Base-by-base conservation (phyloP, 345 rosid genomes). In the Lenwebbia sp. region DNA sequence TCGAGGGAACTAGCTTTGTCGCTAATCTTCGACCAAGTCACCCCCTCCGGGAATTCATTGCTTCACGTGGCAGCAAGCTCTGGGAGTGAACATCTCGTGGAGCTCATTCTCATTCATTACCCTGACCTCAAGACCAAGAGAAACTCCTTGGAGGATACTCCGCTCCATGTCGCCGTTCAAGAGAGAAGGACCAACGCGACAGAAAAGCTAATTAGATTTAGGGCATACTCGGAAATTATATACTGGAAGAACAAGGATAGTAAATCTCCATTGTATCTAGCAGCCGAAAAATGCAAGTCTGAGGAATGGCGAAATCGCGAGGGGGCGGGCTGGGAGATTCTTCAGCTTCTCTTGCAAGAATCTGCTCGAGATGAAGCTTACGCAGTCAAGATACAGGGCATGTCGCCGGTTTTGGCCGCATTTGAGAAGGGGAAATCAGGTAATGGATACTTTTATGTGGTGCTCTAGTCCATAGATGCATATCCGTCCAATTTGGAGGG, bases 261-360 rank as follows among this genome's bases (percentile, higher is more conserved):
- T 62, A 30, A 7, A 15, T 62, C 75, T 30, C 75, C 22, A 0
- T 30, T 62, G 41, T 15, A 7, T 62, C 41, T 62, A 1, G 76
- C 76, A 15, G 0, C 0, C 0, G 41, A 60, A 6, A 60, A n/a
- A 0, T 55, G 3, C 1, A 2, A 23, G 58, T 10, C 0, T 9
- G 23, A 6, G 2, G 50, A 47, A 47, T 10, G 3, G 3, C 4
- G 3, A 10, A 1, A 4, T 5, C 1, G 28, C 6, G 2, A 26
- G 30, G 30, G 15, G 7, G 65, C 3, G 19, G 4, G 10, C 8
- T 6, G 2, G 37, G 8, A 60, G 40, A 60, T 28, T 14, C 74
- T 60, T 60, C 40, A 14, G 40, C 74, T 60, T 28, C 74, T 60
- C 40, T 60, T 60, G 40, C 2, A 28, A 28, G 21, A 6, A 2